These are phyloP conservation scores for Xerophyta viscosa DNA, from an alignment of 106 monocot genomes.

Conservation along the genomic window DNA sequence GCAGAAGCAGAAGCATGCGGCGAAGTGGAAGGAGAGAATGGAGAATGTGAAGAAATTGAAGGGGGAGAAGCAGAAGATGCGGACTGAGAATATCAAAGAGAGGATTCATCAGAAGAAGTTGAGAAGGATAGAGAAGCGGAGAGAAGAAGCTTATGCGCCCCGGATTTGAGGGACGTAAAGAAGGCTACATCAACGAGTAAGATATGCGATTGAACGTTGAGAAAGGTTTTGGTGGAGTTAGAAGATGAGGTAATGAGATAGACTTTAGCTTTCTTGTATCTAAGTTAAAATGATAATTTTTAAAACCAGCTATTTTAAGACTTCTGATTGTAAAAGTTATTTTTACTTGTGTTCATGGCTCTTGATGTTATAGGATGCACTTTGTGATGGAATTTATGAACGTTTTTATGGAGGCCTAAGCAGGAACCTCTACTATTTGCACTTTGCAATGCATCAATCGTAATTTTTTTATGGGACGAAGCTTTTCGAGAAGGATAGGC, in stretches of 20 bases:
- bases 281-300: too few species aligned
- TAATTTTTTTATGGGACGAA: too few species aligned
- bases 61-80: slow-evolving; percentile 60
- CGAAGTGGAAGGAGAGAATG: slow-evolving; percentile 82
- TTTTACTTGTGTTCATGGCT: too few species aligned
- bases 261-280: neutral
- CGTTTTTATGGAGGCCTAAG: too few species aligned
- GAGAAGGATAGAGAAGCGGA: slow-evolving; percentile 77
- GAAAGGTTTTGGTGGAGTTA: neutral
- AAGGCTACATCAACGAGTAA: slow-evolving; percentile 47
- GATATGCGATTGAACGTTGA: neutral
- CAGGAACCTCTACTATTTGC: too few species aligned
- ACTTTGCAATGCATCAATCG: too few species aligned
- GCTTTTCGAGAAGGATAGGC: too few species aligned
- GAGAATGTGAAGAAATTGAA: slow-evolving; percentile 25
- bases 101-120: slow-evolving; percentile 68
- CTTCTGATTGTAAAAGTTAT: too few species aligned
- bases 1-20: slow-evolving; percentile 49
- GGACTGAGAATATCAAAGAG: slow-evolving; percentile 74
- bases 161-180: slow-evolving; percentile 71
- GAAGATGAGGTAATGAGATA: neutral
- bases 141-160: slow-evolving; percentile 94
- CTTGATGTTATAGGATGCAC: too few species aligned
- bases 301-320: too few species aligned
- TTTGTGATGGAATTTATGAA: too few species aligned